A percentile compares a stretch with the other conserved stretches of the same genome.
Evolutionary conservation across 331 rosid species (phyloP).

Genomic region (Pyrus hybrid): DNA sequence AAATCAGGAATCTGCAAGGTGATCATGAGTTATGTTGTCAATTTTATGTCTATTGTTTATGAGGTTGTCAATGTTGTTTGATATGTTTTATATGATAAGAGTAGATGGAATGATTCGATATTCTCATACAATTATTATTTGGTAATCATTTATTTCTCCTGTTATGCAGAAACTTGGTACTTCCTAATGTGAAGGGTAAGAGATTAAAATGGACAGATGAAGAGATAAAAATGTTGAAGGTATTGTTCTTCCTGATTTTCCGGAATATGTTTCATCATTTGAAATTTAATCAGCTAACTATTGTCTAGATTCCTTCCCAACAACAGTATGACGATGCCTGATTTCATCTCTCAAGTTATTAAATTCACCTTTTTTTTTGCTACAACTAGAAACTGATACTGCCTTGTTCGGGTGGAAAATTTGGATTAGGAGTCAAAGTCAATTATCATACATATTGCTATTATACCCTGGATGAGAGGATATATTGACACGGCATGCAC

Average conservation of each 20-base stretch:
- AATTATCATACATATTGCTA: background rate
- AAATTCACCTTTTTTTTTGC: no score
- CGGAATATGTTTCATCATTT: background rate
- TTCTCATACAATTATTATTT: background rate
- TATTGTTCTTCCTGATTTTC: conserved; percentile 20
- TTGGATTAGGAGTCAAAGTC: background rate
- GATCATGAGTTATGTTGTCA: conserved; percentile 25
- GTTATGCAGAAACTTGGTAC: conserved; percentile 34
- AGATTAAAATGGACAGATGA: conserved; percentile 52
- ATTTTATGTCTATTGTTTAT: background rate
- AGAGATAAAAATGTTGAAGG: conserved; percentile 69
- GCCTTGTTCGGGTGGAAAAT: background rate
- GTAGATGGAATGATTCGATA: background rate
- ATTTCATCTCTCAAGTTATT: background rate
- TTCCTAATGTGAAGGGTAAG: conserved; percentile 30
- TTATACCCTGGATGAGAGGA: background rate
- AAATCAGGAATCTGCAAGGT: conserved; percentile 6
- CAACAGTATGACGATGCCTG: background rate
- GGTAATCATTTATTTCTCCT: background rate
- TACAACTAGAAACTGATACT: background rate
- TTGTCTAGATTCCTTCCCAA: background rate
- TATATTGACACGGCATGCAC: background rate
- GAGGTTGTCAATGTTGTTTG: background rate
- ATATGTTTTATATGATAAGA: background rate
- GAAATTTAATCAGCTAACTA: background rate